Evolutionary conservation across 2,329 filamentous ascomycete genomes (phyloP).

Genomic region (Nemania serpens): DNA sequence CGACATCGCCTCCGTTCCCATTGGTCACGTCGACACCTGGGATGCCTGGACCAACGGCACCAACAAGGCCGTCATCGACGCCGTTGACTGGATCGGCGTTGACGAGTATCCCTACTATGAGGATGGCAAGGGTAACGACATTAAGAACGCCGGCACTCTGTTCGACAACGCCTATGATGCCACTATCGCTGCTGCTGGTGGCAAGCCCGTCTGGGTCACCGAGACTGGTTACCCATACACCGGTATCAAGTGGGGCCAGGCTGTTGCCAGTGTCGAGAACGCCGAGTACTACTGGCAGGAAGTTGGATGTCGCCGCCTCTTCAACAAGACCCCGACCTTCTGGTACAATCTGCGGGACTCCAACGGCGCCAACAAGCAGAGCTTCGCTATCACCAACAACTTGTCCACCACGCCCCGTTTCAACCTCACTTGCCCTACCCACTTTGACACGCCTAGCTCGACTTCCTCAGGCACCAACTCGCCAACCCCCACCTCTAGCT

Average conservation of each 20-base stretch:
- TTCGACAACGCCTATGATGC: slow-evolving; percentile 47
- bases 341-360: slow-evolving; percentile 44
- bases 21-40: slow-evolving; percentile 63
- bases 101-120: slow-evolving; percentile 61
- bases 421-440: slow-evolving; percentile 30
- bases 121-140: slow-evolving; percentile 45
- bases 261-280: slow-evolving; percentile 54
- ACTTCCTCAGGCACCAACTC: slow-evolving; percentile 5
- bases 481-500: slow-evolving; percentile 8
- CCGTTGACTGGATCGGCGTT: slow-evolving; percentile 58
- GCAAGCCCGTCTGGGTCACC: slow-evolving; percentile 63
- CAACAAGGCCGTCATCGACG: slow-evolving; percentile 55
- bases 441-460: slow-evolving; percentile 21
- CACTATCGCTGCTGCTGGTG: slow-evolving; percentile 57
- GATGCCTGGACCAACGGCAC: slow-evolving; percentile 54
- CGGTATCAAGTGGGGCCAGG: slow-evolving; percentile 51
- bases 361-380: slow-evolving; percentile 35
- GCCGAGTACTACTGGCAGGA: slow-evolving; percentile 45
- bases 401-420: slow-evolving; percentile 30
- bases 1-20: slow-evolving; percentile 43
- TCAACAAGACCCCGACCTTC: slow-evolving; percentile 38
- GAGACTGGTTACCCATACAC: slow-evolving; percentile 61
- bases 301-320: slow-evolving; percentile 38
- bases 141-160: slow-evolving; percentile 49
- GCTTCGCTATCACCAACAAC: slow-evolving; percentile 31